These are phyloP conservation scores for Echites panduratus DNA, from an alignment of 257 asterid genomes.

Conservation along the genomic window DNA sequence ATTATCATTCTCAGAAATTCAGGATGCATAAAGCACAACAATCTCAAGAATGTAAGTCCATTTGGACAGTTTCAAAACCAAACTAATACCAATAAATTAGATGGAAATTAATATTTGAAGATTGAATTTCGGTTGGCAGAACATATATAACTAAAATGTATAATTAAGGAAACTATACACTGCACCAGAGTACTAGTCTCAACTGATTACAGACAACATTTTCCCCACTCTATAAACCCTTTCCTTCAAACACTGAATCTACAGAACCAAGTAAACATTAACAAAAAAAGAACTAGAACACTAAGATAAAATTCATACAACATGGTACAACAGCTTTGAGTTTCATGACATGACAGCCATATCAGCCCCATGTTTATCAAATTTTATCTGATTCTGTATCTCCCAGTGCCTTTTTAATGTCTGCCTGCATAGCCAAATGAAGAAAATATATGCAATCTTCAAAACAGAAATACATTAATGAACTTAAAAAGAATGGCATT, in stretches of 20 bases:
- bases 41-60: neutral
- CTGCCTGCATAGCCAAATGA: conserved; percentile 38
- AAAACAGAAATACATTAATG: neutral
- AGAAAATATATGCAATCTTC: neutral
- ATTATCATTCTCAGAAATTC: no score
- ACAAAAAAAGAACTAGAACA: neutral
- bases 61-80: neutral
- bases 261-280: neutral
- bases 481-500: neutral
- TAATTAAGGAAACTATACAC: no score
- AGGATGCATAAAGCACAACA: neutral
- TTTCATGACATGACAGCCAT: neutral
- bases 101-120: neutral
- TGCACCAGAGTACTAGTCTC: neutral
- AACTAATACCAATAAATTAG: neutral
- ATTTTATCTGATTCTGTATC: conserved; percentile 20
- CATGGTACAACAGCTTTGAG: neutral
- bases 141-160: neutral
- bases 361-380: neutral
- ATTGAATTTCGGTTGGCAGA: neutral
- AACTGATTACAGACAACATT: neutral
- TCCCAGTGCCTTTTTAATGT: conserved; percentile 61
- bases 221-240: neutral
- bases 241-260: neutral
- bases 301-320: neutral